Base-by-base conservation (phyloP, 2,329 filamentous ascomycete genomes). In the Diaporthe citri region DNA sequence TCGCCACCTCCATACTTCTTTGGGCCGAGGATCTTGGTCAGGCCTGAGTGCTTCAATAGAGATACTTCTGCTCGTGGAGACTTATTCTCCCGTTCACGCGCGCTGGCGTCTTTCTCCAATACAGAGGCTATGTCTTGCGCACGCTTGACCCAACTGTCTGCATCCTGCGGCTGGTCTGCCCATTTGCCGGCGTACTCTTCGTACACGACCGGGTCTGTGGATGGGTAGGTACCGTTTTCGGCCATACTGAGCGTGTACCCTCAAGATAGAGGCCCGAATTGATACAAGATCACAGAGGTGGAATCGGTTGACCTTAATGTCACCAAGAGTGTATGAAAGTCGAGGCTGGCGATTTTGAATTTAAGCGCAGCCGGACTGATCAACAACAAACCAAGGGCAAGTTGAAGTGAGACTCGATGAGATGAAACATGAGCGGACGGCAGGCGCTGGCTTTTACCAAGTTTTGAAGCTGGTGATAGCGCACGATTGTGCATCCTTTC, bases 1-100 rank as follows among this genome's bases (percentile, higher is more conserved):
- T 80, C 84, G 25, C 85, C 85, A n/a, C 85, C 85, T 22, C 85
- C 85, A 48, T 85, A 86, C 74, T 84, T 83, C 25, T 81, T 79
- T 9, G 80, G 81, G 0, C 85, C 85, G 0, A 86, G 80, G 1
- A 85, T 69, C 77, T 85, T 86, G 4, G 85, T 77, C 5, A 87
- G 75, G 0, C 84, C 83, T 0, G 85, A 82, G 71, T 86, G 82
- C 72, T 86, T 87, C 12, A 87, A 79, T 2, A 87, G 81, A 0
- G 81, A 77, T 0, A 86, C 78, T 34, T 86, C 85, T 0, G 85
- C 85, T 2, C 79, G 78, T 2, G 85, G 85, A 0, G 85, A 83
- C 48, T 85, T 85, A 75, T 84, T 85, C 13, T 82, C 83, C 34
- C 78, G 80, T 62, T 86, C 85, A 17, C 85, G 81, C 0, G 72